Conservation (phyloP, 2,329 filamentous ascomycete genomes). For the Conoideocrella luteorostrata region DNA sequence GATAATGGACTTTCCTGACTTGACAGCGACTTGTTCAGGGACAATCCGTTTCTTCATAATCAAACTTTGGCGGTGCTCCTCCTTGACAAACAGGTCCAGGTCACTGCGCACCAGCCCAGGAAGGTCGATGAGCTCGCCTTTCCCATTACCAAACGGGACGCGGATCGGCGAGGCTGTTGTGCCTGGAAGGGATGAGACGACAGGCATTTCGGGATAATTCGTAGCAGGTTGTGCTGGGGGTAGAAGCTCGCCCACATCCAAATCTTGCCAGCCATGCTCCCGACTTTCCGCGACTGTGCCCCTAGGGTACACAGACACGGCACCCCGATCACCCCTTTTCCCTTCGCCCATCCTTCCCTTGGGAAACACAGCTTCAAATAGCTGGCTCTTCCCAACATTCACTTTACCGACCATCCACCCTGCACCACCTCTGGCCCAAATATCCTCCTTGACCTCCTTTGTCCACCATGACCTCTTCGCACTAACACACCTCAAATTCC, state of each 20-base stretch:
- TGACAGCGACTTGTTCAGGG: conserved; percentile 67
- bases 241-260: conserved; percentile 53
- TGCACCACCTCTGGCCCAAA: conserved; percentile 75
- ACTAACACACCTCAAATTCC: conserved; percentile 82
- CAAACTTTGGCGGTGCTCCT: conserved; percentile 58
- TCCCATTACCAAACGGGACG: conserved; percentile 78
- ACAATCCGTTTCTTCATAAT: conserved; percentile 73
- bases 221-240: conserved; percentile 69
- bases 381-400: conserved; percentile 92
- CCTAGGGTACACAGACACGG: conserved; percentile 14
- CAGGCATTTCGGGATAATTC: conserved; percentile 74
- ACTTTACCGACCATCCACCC: conserved; percentile 98
- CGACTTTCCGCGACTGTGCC: conserved; percentile 8
- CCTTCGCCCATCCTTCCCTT: conserved; percentile 52
- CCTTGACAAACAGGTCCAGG: conserved; percentile 63
- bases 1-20: conserved; percentile 71
- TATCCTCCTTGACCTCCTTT: conserved; percentile 74
- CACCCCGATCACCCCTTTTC: conserved; percentile 9
- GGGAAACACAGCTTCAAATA: conserved; percentile 84
- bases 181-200: conserved; percentile 80
- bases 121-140: conserved; percentile 87
- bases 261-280: conserved; percentile 13
- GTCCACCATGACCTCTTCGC: conserved; percentile 89
- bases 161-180: conserved; percentile 95
- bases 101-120: conserved; percentile 74